Conservation (phyloP, 1,284 basidiomycete species). For the Ceratobasidium sp. region DNA sequence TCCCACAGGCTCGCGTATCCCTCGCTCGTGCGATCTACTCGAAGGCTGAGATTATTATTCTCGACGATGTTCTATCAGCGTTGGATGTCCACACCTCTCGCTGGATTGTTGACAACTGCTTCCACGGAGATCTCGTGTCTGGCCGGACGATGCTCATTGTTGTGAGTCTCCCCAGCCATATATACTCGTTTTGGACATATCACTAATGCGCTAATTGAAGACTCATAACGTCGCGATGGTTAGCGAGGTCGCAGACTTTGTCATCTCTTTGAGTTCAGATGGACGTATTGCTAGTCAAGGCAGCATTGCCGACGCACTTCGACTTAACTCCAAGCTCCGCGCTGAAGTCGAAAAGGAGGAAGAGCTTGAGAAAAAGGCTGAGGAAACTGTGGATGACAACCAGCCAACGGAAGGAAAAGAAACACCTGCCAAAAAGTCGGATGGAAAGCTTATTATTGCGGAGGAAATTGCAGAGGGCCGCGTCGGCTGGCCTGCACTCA, state of each 20-base stretch:
- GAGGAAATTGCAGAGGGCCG: slow-evolving; percentile 70
- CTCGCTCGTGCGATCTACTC: slow-evolving; percentile 85
- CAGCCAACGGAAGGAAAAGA: slow-evolving; percentile 52
- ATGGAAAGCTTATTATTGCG: slow-evolving; percentile 65
- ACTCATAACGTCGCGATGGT: slow-evolving; percentile 78
- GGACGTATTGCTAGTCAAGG: slow-evolving; percentile 64
- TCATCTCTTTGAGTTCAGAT: slow-evolving; percentile 66
- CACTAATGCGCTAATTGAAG: slow-evolving; percentile 50
- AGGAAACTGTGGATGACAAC: slow-evolving; percentile 47
- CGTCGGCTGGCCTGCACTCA: slow-evolving; percentile 60
- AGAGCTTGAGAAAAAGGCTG: slow-evolving; percentile 57
- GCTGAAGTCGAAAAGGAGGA: slow-evolving; percentile 48
- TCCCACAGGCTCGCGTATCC: slow-evolving; percentile 78
- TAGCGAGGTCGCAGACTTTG: slow-evolving; percentile 70
- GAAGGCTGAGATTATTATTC: slow-evolving; percentile 70
- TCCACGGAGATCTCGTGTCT: slow-evolving; percentile 72
- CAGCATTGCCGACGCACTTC: slow-evolving; percentile 59
- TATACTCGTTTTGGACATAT: not conserved
- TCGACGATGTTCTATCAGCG: slow-evolving; percentile 60
- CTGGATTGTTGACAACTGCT: slow-evolving; percentile 80
- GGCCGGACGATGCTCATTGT: slow-evolving; percentile 78
- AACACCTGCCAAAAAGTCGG: slow-evolving; percentile 50
- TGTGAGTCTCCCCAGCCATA: slow-evolving; percentile 57
- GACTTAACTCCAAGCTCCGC: slow-evolving; percentile 49
- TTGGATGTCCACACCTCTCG: slow-evolving; percentile 71